Base-by-base conservation (phyloP, 257 asterid genomes). In the Ligustrum vulgare region DNA sequence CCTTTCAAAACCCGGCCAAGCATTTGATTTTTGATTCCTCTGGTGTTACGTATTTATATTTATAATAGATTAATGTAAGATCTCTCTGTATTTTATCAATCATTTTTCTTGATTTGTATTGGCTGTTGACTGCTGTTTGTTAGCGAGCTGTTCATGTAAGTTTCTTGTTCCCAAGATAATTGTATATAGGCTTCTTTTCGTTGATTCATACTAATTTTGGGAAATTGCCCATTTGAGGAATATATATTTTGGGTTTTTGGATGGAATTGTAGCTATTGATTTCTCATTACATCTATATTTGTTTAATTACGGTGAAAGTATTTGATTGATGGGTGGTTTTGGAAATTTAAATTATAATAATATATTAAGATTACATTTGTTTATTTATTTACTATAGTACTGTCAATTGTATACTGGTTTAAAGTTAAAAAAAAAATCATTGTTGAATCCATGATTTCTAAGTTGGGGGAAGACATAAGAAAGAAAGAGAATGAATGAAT, bases 1-100 rank as follows among this genome's bases (percentile, higher is more conserved):
- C 39, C 82, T 76, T 77, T 58, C 62, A 77, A 76, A 85, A 51
- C 23, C 28, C 3, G 84, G 73, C 7, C 72, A 25, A 32, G 70
- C 73, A 72, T 51, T 75, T 71, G 63, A 75, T 80, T 73, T 73
- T 78, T 71, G 72, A 49, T 54, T 34, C 70, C 39, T 47, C 41
- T 62, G 65, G 74, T 41, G 64, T 31, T 47, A 36, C 54, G 67
- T 72, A 36, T 63, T 7, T 70, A 79, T 72, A 74, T 15, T 41
- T 41, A 41, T 11, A 41, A 41, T 11, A 41, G 3, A 41, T 11
- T 2, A 76, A 68, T 77, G 84, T 77, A 67, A 84, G 83, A 69
- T 66, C 80, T 74, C 49, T 37, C 73, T 36, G 67, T 39, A 33
- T 39, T 74, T 77, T 72, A 69, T 79, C 4, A 36, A 60, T 22